Conservation (phyloP, 2,329 filamentous ascomycete species). For the Rhexocercosporidium sp. region DNA sequence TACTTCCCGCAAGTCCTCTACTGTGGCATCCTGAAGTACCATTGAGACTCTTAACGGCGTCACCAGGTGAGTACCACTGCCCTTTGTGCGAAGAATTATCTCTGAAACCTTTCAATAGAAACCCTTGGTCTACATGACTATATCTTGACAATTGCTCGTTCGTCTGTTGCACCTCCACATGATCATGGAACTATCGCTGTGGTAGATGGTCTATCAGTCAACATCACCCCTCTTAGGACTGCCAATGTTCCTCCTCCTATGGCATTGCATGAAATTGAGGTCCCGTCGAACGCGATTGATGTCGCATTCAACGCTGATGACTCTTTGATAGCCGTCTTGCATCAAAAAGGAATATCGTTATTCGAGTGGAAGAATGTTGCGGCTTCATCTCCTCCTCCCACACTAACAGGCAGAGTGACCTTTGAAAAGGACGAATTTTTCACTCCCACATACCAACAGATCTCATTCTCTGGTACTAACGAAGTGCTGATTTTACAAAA, state of each 20-base stretch:
- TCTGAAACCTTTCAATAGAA: constrained; percentile 43
- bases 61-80: constrained; percentile 49
- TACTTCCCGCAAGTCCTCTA: constrained; percentile 42
- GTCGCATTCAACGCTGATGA: constrained; percentile 73
- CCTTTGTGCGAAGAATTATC: background rate
- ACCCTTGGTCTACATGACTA: constrained; percentile 66
- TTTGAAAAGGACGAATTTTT: constrained; percentile 43
- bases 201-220: constrained; percentile 79
- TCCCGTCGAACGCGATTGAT: constrained; percentile 70
- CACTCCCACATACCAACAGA: constrained; percentile 34
- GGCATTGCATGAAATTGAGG: constrained; percentile 75
- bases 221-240: constrained; percentile 82
- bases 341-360: constrained; percentile 67
- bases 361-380: constrained; percentile 71
- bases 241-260: constrained; percentile 93
- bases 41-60: constrained; percentile 66
- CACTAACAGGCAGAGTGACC: constrained; percentile 46
- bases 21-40: constrained; percentile 88
- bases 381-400: constrained; percentile 54
- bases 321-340: constrained; percentile 73
- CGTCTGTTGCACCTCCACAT: constrained; percentile 70
- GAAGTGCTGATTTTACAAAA: constrained; percentile 34
- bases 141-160: constrained; percentile 69
- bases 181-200: constrained; percentile 84
- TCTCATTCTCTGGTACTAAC: constrained; percentile 35